phyloP scores from a whole-genome alignment of 208 protist genomes.

The Crithidia sp. region DNA sequence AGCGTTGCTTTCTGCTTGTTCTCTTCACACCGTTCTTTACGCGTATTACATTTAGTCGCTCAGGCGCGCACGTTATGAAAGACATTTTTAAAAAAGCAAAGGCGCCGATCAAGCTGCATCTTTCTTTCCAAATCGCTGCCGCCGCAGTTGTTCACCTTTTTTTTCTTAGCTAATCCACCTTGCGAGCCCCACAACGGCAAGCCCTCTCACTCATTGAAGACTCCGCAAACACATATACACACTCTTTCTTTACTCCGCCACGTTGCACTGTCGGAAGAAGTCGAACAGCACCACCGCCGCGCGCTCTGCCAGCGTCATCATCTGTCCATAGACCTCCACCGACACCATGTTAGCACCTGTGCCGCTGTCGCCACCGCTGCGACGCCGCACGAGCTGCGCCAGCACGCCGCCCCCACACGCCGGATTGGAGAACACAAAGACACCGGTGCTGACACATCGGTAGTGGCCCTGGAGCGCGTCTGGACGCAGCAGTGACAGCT shows the following conservation, averaged over 20 bases:
- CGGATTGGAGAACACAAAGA: constrained; percentile 77
- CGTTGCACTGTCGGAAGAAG: constrained; percentile 81
- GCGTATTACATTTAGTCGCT: no score
- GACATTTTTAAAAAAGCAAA: no score
- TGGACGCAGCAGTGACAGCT: not conserved
- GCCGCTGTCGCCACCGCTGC: not conserved
- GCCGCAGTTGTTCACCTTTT: no score
- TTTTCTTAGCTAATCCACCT: no score
- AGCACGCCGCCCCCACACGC: constrained; percentile 52
- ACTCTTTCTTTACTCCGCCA: constrained; percentile 32
- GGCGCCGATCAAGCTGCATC: no score
- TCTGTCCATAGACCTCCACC: constrained; percentile 41
- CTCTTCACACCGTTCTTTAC: no score
- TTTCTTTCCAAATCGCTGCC: no score
- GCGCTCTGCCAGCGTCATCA: constrained; percentile 65
- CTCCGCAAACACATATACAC: no score
- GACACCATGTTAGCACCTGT: constrained; percentile 1
- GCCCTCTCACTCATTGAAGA: no score
- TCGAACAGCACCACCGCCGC: constrained; percentile 67
- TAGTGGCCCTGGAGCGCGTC: constrained; percentile 4
- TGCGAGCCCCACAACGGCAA: no score
- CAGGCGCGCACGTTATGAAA: no score
- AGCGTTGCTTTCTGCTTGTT: no score
- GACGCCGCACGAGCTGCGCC: constrained; percentile 42
- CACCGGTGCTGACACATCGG: constrained; percentile 39